Conservation (phyloP, 805 yeast genomes). For the Saccharomycodes ludwigii region DNA sequence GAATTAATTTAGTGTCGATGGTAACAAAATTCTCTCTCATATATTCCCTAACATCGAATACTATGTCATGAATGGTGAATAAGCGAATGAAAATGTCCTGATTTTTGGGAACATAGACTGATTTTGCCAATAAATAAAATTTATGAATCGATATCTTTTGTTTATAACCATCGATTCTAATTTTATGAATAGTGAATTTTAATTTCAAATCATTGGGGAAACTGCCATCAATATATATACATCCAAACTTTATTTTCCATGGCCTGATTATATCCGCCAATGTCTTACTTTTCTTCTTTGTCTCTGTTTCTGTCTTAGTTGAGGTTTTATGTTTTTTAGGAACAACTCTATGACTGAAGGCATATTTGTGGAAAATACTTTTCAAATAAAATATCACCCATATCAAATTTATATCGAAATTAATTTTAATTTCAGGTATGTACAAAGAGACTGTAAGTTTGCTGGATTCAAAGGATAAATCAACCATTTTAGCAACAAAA, state of each 20-base stretch:
- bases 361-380: slow-evolving; percentile 1
- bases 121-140: slow-evolving; percentile 13
- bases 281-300: not conserved
- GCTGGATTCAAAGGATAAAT: slow-evolving; percentile 8
- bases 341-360: not conserved
- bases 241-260: not conserved
- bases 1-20: slow-evolving; percentile 12
- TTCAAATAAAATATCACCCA: slow-evolving; percentile 12
- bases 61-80: not conserved
- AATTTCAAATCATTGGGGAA: slow-evolving; percentile 18
- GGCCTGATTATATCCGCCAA: no score
- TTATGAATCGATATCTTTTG: slow-evolving; percentile 6
- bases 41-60: no score
- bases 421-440: slow-evolving; percentile 15
- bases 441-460: no score
- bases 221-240: slow-evolving; percentile 10
- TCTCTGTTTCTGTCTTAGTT: not conserved
- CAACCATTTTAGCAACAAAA: slow-evolving; percentile 9
- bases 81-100: not conserved
- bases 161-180: slow-evolving; percentile 4
- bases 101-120: slow-evolving; percentile 17
- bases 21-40: slow-evolving; percentile 2
- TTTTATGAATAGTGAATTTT: slow-evolving; percentile 9
- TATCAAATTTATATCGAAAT: slow-evolving; percentile 17
- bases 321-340: not conserved